phyloP scores from a whole-genome alignment of 208 protist species.

The Crithidia expoeki region DNA sequence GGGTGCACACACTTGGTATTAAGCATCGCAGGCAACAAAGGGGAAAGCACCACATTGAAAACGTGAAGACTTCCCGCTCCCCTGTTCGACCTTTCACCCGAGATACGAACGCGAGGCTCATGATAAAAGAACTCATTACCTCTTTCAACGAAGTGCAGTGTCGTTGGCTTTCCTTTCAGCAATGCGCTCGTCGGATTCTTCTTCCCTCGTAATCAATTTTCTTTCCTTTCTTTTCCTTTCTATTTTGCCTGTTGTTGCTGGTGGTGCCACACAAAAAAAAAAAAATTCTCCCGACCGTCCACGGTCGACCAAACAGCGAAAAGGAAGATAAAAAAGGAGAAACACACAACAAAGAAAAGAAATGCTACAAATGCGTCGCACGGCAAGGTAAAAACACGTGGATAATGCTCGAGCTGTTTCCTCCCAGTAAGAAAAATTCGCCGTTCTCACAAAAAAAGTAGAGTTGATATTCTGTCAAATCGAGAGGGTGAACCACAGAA shows the following conservation, averaged over 20 bases:
- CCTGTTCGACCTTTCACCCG: too few species aligned
- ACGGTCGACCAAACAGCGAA: constrained; percentile 21
- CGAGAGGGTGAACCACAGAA: neutral
- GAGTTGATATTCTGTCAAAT: neutral
- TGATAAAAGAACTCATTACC: too few species aligned
- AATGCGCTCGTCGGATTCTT: too few species aligned
- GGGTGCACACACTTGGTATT: too few species aligned
- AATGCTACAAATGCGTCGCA: constrained; percentile 15
- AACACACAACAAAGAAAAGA: constrained; percentile 29
- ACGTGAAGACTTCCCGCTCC: too few species aligned
- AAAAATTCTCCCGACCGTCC: neutral
- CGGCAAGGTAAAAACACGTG: neutral
- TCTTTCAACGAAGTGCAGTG: too few species aligned
- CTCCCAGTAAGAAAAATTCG: neutral
- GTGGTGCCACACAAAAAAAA: constrained; percentile 14
- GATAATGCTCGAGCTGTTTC: neutral
- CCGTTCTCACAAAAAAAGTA: neutral
- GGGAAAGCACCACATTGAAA: too few species aligned
- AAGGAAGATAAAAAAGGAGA: constrained; percentile 27
- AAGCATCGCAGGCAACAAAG: too few species aligned
- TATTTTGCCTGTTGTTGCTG: constrained; percentile 17
- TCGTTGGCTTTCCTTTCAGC: too few species aligned
- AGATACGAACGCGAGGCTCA: too few species aligned
- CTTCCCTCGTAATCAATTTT: neutral
- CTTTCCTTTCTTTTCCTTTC: neutral